These are phyloP conservation scores for Zelopaecilomyces penicillatus DNA, from an alignment of 2,329 filamentous ascomycete genomes.

Conservation along the genomic window DNA sequence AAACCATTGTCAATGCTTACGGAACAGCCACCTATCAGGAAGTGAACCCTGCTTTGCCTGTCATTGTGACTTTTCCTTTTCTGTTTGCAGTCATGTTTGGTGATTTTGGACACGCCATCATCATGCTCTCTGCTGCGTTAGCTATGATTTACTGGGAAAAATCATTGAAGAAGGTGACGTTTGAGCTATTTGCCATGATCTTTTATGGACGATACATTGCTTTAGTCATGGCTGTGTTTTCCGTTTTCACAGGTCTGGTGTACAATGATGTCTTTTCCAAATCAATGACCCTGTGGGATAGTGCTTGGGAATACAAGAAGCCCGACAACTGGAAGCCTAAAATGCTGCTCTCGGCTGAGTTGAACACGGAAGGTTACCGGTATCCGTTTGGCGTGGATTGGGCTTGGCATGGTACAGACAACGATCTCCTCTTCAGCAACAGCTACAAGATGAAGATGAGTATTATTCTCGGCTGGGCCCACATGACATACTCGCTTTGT, in stretches of 20 bases:
- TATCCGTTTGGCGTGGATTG: slow-evolving; percentile 95
- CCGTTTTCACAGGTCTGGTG: slow-evolving; percentile 91
- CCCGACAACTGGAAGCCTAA: slow-evolving; percentile 60
- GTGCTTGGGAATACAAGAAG: slow-evolving; percentile 74
- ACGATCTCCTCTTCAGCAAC: slow-evolving; percentile 92
- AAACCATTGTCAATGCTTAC: slow-evolving; percentile 98
- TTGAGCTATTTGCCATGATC: slow-evolving; percentile 96
- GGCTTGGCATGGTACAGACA: slow-evolving; percentile 94
- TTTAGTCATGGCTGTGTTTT: slow-evolving; percentile 95
- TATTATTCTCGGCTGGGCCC: slow-evolving; percentile 92
- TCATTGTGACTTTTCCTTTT: slow-evolving; percentile 98
- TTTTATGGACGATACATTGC: slow-evolving; percentile 99
- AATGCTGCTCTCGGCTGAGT: slow-evolving; percentile 54
- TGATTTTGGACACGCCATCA: slow-evolving; percentile 85
- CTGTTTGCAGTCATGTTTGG: slow-evolving; percentile 99
- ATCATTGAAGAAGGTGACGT: slow-evolving; percentile 79
- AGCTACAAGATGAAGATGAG: slow-evolving; percentile 99
- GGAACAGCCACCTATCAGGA: slow-evolving; percentile 96
- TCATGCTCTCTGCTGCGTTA: slow-evolving; percentile 75
- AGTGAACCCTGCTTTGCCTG: slow-evolving; percentile 90
- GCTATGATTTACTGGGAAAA: slow-evolving; percentile 98
- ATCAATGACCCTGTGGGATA: slow-evolving; percentile 79
- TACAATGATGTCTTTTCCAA: slow-evolving; percentile 98
- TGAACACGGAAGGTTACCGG: slow-evolving; percentile 64
- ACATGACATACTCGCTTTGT: slow-evolving; percentile 98